phyloP scores from a whole-genome alignment of 1,284 basidiomycete species.

The Cryptococcus jaspeensis region DNA sequence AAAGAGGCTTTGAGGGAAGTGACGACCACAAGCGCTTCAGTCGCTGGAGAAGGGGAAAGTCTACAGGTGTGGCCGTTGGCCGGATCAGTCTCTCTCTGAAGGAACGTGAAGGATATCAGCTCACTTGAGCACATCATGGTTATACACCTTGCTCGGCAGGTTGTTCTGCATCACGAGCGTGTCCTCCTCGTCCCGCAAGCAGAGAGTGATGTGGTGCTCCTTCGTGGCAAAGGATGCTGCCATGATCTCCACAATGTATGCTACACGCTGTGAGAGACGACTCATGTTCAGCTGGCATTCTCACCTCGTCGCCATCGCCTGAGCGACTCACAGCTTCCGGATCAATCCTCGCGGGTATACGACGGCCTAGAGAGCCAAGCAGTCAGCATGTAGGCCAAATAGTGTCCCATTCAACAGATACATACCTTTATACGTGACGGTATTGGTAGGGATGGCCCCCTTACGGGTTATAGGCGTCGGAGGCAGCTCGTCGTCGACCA shows the following conservation, averaged over 20 bases:
- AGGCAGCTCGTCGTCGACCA: no score
- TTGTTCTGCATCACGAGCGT: conserved; percentile 88
- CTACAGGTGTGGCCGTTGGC: conserved; percentile 15
- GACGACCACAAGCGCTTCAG: conserved; percentile 42
- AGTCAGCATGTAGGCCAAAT: not conserved
- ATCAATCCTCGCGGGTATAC: conserved; percentile 47
- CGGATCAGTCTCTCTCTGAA: not conserved
- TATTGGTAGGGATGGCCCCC: conserved; percentile 47
- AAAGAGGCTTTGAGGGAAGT: conserved; percentile 32
- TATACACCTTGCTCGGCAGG: conserved; percentile 73
- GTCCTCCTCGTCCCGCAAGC: conserved; percentile 81
- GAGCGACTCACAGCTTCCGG: conserved; percentile 42
- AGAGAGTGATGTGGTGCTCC: conserved; percentile 76
- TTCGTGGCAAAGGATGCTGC: conserved; percentile 65
- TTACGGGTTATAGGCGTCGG: conserved; percentile 10
- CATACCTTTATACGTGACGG: conserved; percentile 44
- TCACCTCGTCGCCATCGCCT: not conserved
- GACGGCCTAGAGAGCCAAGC: conserved; percentile 26
- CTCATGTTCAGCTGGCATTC: not conserved
- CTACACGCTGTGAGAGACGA: conserved; percentile 31
- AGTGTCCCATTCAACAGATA: not conserved
- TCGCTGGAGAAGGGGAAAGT: conserved; percentile 41
- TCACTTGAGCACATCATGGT: conserved; percentile 75
- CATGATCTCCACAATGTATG: conserved; percentile 48
- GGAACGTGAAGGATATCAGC: conserved; percentile 38